Evolutionary conservation across 2,329 filamentous ascomycete species (phyloP), one percentile per base, ranked within the genome.

Genomic region (Monosporascus cannonballus): DNA sequence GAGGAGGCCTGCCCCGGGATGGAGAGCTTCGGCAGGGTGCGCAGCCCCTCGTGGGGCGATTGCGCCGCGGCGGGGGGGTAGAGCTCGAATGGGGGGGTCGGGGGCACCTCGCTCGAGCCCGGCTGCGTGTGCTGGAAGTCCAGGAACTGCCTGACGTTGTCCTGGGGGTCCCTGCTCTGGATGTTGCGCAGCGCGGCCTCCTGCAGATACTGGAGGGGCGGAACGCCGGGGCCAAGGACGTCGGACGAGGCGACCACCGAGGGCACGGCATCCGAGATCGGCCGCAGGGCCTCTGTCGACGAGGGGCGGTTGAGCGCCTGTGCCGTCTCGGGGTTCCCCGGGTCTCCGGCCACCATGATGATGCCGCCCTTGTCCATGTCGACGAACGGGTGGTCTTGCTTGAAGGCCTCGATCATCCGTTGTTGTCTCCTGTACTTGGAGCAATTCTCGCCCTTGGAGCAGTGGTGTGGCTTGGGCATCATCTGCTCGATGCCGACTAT

Each of bases 191-290:
- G 83, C 42, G 78, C 80, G 48, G 86, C 83, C 67, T 91, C 86
- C 62, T 91, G 86, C 38, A 96, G 80, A 57, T 85, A 82, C 54
- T 81, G 79, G 54, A 92, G 77, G 24, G 85, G 77, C 22, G 86
- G 79, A 14, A 85, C 67, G 47, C 67, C 71, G 37, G 89, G 86
- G 2, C 91, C 92, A 57, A 97, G 79, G 11, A 95, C 80, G 69
- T 96, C 93, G 1, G 92, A 96, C 1, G 93, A 96, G 25, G 92
- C 93, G 50, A 96, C 86, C 9, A 96, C 79, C 1, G 92, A 96
- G 9, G 88, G 89, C 3, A 87, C 81, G 20, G 82, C 82, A 61
- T 94, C 87, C 6, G 90, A 93, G 25, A 84, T 76, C 11, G 89
- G 88, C 44, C 87, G 83, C 58, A 80, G 69, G 5, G 73, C 69